Percentiles rank a stretch among this genome's conserved stretches.
Evolutionary conservation across 352 stramenopile genomes (phyloP).

Genomic region (Pythium dissimile): DNA sequence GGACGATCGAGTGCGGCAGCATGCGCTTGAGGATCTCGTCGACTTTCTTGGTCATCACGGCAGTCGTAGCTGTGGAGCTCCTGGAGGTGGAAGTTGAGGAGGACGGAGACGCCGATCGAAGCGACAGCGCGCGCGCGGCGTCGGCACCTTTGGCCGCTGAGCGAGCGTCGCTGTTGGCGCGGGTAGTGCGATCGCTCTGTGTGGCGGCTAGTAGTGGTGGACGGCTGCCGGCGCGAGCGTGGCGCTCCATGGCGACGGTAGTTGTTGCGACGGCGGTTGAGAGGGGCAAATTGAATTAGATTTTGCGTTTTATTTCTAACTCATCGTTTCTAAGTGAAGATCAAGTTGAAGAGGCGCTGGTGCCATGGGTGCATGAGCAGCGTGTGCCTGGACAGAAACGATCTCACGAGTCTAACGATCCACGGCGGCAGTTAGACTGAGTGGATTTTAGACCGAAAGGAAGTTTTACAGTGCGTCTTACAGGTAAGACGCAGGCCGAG

Average conservation of each 20-base stretch:
- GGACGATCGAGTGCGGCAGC: slow-evolving; percentile 51
- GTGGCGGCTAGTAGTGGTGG: too few species aligned
- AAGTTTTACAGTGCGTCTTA: slow-evolving; percentile 13
- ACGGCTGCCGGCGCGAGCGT: too few species aligned
- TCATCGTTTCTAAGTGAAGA: slow-evolving; percentile 18
- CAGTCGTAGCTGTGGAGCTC: neutral
- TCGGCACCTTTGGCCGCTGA: too few species aligned
- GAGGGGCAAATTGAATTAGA: too few species aligned
- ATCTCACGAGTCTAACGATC: slow-evolving; percentile 16
- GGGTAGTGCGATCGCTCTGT: too few species aligned
- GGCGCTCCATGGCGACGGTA: too few species aligned
- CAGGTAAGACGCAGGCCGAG: slow-evolving; percentile 86
- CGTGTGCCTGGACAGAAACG: slow-evolving; percentile 19
- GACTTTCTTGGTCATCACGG: slow-evolving; percentile 31
- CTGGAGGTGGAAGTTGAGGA: neutral
- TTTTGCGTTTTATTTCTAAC: slow-evolving; percentile 31
- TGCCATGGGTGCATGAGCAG: slow-evolving; percentile 13
- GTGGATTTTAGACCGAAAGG: neutral
- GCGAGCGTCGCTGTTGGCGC: too few species aligned
- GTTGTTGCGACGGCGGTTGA: too few species aligned
- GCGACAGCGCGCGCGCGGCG: too few species aligned
- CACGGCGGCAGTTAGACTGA: neutral
- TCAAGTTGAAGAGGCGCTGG: slow-evolving; percentile 16
- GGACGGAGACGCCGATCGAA: neutral
- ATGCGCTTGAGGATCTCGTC: slow-evolving; percentile 48